These are phyloP conservation scores for Kazachstania bromeliacearum DNA, from an alignment of 805 yeast species.

Conservation along the genomic window DNA sequence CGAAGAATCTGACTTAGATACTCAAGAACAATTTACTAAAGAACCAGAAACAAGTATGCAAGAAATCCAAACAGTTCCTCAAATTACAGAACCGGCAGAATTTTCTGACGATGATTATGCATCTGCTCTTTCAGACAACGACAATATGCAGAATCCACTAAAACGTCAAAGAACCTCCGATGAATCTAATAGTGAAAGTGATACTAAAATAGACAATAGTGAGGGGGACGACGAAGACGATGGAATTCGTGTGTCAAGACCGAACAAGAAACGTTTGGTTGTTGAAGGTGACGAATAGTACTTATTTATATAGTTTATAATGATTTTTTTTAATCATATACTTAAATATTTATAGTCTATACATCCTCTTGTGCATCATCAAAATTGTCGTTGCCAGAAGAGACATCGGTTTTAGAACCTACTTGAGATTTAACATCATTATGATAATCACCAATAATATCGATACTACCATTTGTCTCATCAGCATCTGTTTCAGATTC, in stretches of 20 bases:
- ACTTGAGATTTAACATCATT: not conserved
- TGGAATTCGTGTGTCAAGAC: not conserved
- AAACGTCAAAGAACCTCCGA: too few relatives aligned
- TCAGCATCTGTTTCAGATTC: not conserved
- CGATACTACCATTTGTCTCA: conserved; percentile 3
- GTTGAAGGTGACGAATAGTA: not conserved
- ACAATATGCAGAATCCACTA: too few relatives aligned
- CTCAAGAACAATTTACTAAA: too few relatives aligned
- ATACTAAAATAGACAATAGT: not conserved
- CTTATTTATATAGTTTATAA: not conserved
- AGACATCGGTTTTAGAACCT: not conserved
- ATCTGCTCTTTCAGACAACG: too few relatives aligned
- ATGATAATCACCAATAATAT: conserved; percentile 8
- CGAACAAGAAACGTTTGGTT: not conserved
- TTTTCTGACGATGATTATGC: too few relatives aligned
- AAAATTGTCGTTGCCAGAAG: conserved; percentile 8
- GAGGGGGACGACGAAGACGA: not conserved
- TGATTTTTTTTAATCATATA: not conserved
- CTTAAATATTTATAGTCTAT: not conserved
- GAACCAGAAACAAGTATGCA: too few relatives aligned
- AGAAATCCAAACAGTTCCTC: too few relatives aligned
- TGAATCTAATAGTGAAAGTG: too few relatives aligned
- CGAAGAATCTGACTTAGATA: not conserved
- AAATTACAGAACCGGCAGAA: too few relatives aligned
- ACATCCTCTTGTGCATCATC: conserved; percentile 16